phyloP scores from a whole-genome alignment of 805 yeast species.

The Lachancea mirantina region DNA sequence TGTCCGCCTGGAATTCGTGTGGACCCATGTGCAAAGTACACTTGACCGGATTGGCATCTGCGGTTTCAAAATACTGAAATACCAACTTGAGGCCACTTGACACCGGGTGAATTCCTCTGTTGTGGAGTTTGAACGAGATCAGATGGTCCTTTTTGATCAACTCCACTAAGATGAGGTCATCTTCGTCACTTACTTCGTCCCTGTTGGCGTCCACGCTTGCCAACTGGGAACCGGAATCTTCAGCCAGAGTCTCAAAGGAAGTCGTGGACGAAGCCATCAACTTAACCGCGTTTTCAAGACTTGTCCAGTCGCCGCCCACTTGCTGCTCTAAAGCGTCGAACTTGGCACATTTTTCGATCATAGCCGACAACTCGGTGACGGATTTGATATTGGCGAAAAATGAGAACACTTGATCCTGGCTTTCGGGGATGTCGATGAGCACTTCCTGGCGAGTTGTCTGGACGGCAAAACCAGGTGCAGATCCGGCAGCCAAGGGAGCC shows the following conservation, averaged over 20 bases:
- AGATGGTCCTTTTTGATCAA: slow-evolving; percentile 15
- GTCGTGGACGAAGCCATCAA: background rate
- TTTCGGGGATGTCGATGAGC: slow-evolving; percentile 17
- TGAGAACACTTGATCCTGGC: slow-evolving; percentile 17
- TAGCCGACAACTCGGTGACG: slow-evolving; percentile 13
- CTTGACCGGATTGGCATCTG: slow-evolving; percentile 5
- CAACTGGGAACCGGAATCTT: background rate
- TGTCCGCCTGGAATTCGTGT: slow-evolving; percentile 15
- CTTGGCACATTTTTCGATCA: slow-evolving; percentile 15
- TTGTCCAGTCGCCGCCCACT: slow-evolving; percentile 11
- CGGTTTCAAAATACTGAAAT: slow-evolving; percentile 9
- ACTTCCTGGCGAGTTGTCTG: slow-evolving; percentile 10
- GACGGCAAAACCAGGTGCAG: slow-evolving; percentile 2
- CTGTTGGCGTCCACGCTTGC: slow-evolving; percentile 1
- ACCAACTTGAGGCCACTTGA: slow-evolving; percentile 13
- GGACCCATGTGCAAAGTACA: slow-evolving; percentile 20
- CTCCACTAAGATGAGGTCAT: slow-evolving; percentile 9
- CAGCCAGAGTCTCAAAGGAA: slow-evolving; percentile 1
- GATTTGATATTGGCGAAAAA: slow-evolving; percentile 20
- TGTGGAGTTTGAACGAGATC: slow-evolving; percentile 13
- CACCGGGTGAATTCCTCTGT: slow-evolving; percentile 10
- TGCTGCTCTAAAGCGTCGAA: slow-evolving; percentile 12
- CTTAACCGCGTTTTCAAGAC: slow-evolving; percentile 4
- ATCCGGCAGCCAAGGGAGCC: too few species aligned
- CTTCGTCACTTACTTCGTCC: slow-evolving; percentile 6